These are phyloP conservation scores for Colletotrichum sp. DNA, from an alignment of 2,329 filamentous ascomycete species.

Conservation along the genomic window DNA sequence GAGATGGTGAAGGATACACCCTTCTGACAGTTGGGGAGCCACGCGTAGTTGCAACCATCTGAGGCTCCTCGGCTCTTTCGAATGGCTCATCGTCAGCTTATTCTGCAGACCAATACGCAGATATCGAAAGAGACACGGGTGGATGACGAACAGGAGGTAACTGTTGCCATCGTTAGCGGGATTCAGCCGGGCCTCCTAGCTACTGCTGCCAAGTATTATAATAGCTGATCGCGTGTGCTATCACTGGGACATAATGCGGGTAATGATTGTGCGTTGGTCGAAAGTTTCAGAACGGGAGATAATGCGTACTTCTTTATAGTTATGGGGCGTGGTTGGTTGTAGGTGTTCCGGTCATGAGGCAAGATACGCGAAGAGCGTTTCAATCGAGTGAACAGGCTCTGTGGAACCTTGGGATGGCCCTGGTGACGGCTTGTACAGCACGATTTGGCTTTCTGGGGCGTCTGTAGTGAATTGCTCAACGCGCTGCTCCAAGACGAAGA, in stretches of 20 bases:
- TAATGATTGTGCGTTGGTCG: background rate
- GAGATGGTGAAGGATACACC: background rate
- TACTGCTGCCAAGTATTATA: background rate
- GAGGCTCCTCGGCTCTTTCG: background rate
- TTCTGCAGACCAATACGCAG: background rate
- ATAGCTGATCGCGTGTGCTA: background rate
- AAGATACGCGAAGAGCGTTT: background rate
- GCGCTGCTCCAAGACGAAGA: background rate
- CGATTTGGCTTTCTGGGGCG: background rate
- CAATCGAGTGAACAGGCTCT: background rate
- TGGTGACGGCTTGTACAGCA: background rate
- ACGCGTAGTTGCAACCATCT: background rate
- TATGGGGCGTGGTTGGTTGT: background rate
- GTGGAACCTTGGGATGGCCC: background rate
- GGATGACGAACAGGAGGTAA: background rate
- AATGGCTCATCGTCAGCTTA: background rate
- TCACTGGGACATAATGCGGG: background rate
- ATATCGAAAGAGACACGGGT: fast-evolving
- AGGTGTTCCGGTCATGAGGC: too few relatives aligned
- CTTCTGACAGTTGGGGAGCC: background rate
- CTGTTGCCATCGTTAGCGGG: too few relatives aligned
- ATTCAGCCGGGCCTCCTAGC: background rate
- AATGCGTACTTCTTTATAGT: too few relatives aligned
- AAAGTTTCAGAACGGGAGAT: too few relatives aligned
- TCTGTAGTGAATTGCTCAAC: background rate